Evolutionary conservation across 192 early-diverging fungal species (phyloP).

Genomic region (Podila epigama): DNA sequence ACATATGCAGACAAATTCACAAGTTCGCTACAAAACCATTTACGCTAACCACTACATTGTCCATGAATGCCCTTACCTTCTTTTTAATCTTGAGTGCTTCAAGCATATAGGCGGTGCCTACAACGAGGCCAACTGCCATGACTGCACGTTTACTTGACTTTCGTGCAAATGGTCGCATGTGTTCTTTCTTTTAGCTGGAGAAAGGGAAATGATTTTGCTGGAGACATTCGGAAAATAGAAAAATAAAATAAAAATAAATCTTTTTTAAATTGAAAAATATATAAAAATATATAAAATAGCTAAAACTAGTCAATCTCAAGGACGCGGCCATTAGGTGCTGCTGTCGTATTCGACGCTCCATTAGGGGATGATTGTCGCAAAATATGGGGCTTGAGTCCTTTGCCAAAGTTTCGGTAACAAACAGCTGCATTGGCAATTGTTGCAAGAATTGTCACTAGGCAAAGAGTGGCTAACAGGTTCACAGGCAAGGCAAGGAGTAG

Average conservation of each 20-base stretch:
- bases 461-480: slow-evolving; percentile 42
- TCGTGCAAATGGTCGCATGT: slow-evolving; percentile 41
- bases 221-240: not conserved
- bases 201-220: not conserved
- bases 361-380: slow-evolving; percentile 2
- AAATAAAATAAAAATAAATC: not conserved
- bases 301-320: slow-evolving; percentile 31
- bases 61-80: slow-evolving; percentile 12
- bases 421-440: slow-evolving; percentile 55
- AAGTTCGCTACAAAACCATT: too few species aligned
- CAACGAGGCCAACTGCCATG: slow-evolving; percentile 30
- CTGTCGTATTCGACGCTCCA: not conserved
- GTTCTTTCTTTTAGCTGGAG: not conserved
- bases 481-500: not conserved
- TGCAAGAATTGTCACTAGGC: slow-evolving; percentile 53
- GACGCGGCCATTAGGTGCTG: not conserved
- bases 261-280: not conserved
- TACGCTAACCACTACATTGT: too few species aligned
- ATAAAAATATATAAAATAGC: not conserved
- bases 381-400: slow-evolving; percentile 60
- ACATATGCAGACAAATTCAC: not conserved
- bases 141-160: slow-evolving; percentile 45
- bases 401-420: slow-evolving; percentile 66
- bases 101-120: slow-evolving; percentile 35
- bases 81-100: slow-evolving; percentile 52